phyloP scores from a whole-genome alignment of 2,329 filamentous ascomycete genomes.

The Berkeleyomyces rouxiae region DNA sequence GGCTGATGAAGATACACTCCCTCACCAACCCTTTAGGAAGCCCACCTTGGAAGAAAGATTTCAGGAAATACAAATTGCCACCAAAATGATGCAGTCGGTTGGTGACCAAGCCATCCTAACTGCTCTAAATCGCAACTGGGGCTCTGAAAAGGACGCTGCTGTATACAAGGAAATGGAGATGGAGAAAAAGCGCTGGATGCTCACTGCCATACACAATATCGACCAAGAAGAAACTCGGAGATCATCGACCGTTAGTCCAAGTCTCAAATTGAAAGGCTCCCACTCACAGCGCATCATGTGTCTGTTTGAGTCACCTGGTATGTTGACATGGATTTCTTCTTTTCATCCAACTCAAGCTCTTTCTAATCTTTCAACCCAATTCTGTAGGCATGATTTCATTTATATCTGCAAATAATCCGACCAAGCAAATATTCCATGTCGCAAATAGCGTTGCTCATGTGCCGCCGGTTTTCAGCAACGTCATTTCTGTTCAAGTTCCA shows the following conservation, averaged over 20 bases:
- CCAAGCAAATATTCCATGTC: slow-evolving; percentile 30
- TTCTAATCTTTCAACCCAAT: background rate
- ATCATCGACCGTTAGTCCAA: background rate
- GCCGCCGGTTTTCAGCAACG: slow-evolving; percentile 22
- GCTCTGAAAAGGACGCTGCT: slow-evolving; percentile 27
- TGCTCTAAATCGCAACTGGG: slow-evolving; percentile 36
- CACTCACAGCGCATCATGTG: slow-evolving; percentile 23
- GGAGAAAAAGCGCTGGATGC: slow-evolving; percentile 45
- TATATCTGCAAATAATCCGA: slow-evolving; percentile 28
- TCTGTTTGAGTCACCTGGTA: slow-evolving; percentile 36
- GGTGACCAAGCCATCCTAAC: slow-evolving; percentile 34
- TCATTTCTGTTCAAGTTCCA: slow-evolving; percentile 25
- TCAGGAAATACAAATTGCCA: slow-evolving; percentile 32
- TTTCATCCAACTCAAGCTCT: background rate
- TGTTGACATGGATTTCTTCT: background rate
- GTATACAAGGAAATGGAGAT: slow-evolving; percentile 35
- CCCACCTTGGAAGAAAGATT: slow-evolving; percentile 16
- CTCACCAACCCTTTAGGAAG: slow-evolving; percentile 17
- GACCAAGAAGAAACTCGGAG: slow-evolving; percentile 14
- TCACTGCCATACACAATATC: slow-evolving; percentile 36
- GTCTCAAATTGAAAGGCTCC: slow-evolving; percentile 1
- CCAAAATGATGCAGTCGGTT: slow-evolving; percentile 37
- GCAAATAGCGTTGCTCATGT: slow-evolving; percentile 19
- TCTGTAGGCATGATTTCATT: slow-evolving; percentile 31
- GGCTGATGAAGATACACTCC: slow-evolving; percentile 3